Conservation (phyloP, 2,329 filamentous ascomycete species). For the Coleophoma eucalyptorum region DNA sequence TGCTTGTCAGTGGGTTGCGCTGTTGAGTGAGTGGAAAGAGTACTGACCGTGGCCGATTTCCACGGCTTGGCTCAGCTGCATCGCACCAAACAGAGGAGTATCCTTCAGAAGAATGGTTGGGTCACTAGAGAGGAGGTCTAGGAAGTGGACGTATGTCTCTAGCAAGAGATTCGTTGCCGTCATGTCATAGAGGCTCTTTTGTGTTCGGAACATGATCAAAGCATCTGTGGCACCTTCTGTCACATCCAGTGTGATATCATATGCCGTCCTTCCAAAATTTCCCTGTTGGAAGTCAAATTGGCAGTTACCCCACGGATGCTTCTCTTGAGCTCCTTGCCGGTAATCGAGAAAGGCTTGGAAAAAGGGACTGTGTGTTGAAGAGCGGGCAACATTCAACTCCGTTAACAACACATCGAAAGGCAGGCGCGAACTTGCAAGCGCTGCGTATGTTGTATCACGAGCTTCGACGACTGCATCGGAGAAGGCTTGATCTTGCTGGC, state of each 20-base stretch:
- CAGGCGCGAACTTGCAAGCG: constrained; percentile 13
- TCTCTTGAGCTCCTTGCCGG: constrained; percentile 27
- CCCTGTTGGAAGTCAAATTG: constrained; percentile 12
- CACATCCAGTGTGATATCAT: constrained; percentile 17
- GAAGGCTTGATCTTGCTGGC: constrained; percentile 22
- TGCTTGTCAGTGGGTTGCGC: no score
- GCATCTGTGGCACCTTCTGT: constrained; percentile 1
- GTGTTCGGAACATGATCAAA: constrained; percentile 2
- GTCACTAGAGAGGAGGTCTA: not conserved
- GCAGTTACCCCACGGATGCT: constrained; percentile 20
- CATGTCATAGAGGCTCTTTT: constrained; percentile 8
- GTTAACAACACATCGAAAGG: constrained; percentile 17
- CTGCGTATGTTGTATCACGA: constrained; percentile 12
- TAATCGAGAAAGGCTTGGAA: constrained; percentile 40
- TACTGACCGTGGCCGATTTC: not conserved
- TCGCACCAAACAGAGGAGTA: not conserved
- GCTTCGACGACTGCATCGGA: constrained; percentile 23
- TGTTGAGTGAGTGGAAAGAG: not conserved
- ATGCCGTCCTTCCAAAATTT: constrained; percentile 15
- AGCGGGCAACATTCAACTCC: constrained; percentile 14
- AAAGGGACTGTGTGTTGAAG: constrained; percentile 12
- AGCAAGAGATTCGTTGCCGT: constrained; percentile 3
- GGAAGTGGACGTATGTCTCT: not conserved
- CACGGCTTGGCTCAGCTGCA: not conserved
- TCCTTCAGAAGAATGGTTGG: not conserved